Evolutionary conservation across 306 rosid species (phyloP).

Genomic region (Canavalia gladiata): DNA sequence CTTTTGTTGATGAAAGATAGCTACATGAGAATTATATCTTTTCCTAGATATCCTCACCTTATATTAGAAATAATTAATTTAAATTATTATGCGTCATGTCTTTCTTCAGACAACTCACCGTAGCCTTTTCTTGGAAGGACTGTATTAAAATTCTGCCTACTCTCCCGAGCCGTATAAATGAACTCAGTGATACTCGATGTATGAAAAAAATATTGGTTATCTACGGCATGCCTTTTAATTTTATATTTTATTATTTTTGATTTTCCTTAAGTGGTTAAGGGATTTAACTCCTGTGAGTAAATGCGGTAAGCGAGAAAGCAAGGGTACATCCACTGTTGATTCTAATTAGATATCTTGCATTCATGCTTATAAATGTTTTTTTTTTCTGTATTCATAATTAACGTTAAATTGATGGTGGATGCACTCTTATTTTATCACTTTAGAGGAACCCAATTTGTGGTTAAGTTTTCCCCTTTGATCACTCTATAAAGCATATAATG

Average conservation of each 20-base stretch:
- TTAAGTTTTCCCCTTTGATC: slow-evolving; percentile 21
- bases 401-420: too few species aligned
- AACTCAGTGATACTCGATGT: slow-evolving; percentile 12
- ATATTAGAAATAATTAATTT: slow-evolving; percentile 20
- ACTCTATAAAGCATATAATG: not conserved
- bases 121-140: not conserved
- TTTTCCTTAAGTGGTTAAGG: not conserved
- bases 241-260: not conserved
- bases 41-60: not conserved
- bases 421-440: too few species aligned
- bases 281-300: too few species aligned
- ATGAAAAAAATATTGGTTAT: slow-evolving; percentile 37
- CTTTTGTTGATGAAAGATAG: slow-evolving; percentile 11
- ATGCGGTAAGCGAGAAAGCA: too few species aligned
- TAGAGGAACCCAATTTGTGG: not conserved
- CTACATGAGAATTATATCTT: slow-evolving; percentile 18
- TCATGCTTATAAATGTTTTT: too few species aligned
- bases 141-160: slow-evolving; percentile 6
- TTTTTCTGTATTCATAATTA: too few species aligned
- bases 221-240: not conserved
- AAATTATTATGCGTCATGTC: slow-evolving; percentile 24
- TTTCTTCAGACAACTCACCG: slow-evolving; percentile 17
- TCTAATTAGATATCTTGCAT: too few species aligned
- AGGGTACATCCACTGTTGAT: too few species aligned
- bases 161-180: slow-evolving; percentile 8